These are phyloP conservation scores for Boletales sp. DNA, from an alignment of 768 basidiomycete species.

Conservation along the genomic window DNA sequence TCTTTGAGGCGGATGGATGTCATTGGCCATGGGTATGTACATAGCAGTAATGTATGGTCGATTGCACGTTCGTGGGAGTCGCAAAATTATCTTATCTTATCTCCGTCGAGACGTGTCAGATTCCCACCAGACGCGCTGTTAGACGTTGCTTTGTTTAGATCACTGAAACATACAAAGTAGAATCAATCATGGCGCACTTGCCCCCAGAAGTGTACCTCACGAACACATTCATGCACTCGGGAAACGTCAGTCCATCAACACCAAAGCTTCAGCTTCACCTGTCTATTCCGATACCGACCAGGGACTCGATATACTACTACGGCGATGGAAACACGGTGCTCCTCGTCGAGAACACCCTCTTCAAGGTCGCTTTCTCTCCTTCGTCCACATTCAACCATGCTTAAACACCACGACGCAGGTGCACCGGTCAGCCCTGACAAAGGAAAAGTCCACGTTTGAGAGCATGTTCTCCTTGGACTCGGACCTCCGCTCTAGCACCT, in stretches of 20 bases:
- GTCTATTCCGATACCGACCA: constrained; percentile 31
- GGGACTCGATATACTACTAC: constrained; percentile 40
- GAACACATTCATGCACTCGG: constrained; percentile 32
- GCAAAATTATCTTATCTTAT: constrained; percentile 20
- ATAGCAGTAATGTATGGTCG: too few species aligned
- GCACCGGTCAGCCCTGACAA: constrained; percentile 39
- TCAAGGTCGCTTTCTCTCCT: constrained; percentile 39
- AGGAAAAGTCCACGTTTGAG: constrained; percentile 45
- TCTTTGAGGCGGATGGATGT: too few species aligned
- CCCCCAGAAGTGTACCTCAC: constrained; percentile 31
- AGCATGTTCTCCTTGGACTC: constrained; percentile 44
- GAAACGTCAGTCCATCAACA: constrained; percentile 28
- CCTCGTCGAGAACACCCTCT: constrained; percentile 41
- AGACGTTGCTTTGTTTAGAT: constrained; percentile 7
- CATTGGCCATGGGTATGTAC: too few species aligned
- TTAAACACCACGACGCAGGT: constrained; percentile 25
- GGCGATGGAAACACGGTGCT: constrained; percentile 40
- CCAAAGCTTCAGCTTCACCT: constrained; percentile 32
- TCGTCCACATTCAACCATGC: constrained; percentile 13
- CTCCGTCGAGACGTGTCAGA: neutral
- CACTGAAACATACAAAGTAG: neutral
- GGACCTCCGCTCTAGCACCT: constrained; percentile 27
- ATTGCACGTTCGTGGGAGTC: neutral
- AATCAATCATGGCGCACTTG: constrained; percentile 26
- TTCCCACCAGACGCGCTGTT: constrained; percentile 19